Evolutionary conservation across 305 asterid genomes (phyloP).

Genomic region (Fraxinus sp.): DNA sequence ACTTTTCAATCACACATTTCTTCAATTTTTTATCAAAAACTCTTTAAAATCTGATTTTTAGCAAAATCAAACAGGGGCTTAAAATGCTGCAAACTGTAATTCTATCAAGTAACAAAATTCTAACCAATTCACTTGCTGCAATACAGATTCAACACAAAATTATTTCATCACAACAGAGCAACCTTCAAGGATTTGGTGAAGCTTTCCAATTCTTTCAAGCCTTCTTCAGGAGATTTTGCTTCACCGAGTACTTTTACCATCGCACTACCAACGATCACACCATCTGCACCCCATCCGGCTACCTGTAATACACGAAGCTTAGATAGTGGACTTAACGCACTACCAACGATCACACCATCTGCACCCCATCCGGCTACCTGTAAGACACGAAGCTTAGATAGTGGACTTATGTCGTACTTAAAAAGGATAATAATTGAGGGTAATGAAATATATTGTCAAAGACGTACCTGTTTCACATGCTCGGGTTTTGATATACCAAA

Average conservation of each 20-base stretch:
- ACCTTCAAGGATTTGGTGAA: slow-evolving; percentile 76
- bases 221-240: slow-evolving; percentile 86
- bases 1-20: too few species aligned
- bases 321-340: slow-evolving; percentile 56
- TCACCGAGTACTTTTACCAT: slow-evolving; percentile 72
- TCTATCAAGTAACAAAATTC: not conserved
- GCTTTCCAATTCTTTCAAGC: slow-evolving; percentile 64
- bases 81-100: not conserved
- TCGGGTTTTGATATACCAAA: slow-evolving; percentile 94
- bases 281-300: too few species aligned
- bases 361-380: too few species aligned
- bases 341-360: slow-evolving; percentile 69
- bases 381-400: not conserved
- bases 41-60: not conserved
- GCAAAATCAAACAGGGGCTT: not conserved
- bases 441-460: not conserved
- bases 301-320: not conserved
- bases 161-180: slow-evolving; percentile 36
- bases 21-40: not conserved
- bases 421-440: not conserved
- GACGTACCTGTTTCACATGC: slow-evolving; percentile 81
- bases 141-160: not conserved
- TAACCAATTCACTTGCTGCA: not conserved
- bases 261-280: slow-evolving; percentile 90
- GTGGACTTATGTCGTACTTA: not conserved